Evolutionary conservation across 1,284 basidiomycete species (phyloP), one percentile per base, ranked within the genome.

Genomic region (Cryptococcus maquisensis): DNA sequence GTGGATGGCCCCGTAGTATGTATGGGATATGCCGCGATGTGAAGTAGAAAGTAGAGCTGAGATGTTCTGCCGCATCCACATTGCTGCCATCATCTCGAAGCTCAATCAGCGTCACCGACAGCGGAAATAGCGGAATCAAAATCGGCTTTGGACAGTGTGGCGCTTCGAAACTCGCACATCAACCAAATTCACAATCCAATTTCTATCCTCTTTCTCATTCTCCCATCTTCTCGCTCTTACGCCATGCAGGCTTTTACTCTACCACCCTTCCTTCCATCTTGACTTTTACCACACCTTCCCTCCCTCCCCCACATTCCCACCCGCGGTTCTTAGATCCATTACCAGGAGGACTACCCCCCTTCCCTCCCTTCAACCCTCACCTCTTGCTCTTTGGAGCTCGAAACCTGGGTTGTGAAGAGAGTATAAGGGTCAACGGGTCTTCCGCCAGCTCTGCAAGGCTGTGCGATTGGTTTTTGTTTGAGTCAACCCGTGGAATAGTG

Each of bases 321-420:
- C 73, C 73, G 68, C 71, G 73, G 73, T 75, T 75, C 73, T 75
- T 75, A 75, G 73, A 75, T 75, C 73, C 71, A 62, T 57, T 60
- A 68, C 71, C 63, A 73, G 71, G 71, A 72, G 66, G 62, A 65
- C 61, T 58, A 57, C 52, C 60, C 57, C 60, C 60, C 60, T 56
- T 49, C 45, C 54, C 52, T 55, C 56, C 52, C 51, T 49, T 49
- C 45, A 21, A 53, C 48, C 55, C 47, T 44, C 35, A 51, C 28
- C 23, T 43, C 49, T 44, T 37, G 53, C 36, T 54, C 48, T 21
- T 23, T 37, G 24, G 13, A 32, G 37, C 13, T 47, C 8, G 28
- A 10, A 32, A 32, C 28, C 1, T 32, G 28, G 28, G 28, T 10
- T 32, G 28, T 32, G 24, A 10, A 18, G n/a, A 38, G 36, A 26